Evolutionary conservation across 2,329 filamentous ascomycete species (phyloP).

Genomic region (Fusarium denticulatum): DNA sequence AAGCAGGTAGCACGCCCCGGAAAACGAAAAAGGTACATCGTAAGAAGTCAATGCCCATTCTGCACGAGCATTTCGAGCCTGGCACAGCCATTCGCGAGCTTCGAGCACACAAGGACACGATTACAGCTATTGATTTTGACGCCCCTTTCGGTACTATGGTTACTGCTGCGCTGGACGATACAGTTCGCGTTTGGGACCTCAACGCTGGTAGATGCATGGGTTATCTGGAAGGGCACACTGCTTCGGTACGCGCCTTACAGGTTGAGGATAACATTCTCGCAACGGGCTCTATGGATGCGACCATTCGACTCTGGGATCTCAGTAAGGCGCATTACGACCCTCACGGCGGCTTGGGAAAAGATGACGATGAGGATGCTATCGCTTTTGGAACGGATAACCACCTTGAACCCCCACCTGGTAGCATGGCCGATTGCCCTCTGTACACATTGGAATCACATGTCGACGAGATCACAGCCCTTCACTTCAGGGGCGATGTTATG

Average conservation of each 20-base stretch:
- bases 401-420: constrained; percentile 77
- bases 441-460: constrained; percentile 90
- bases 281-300: constrained; percentile 94
- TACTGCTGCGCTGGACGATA: constrained; percentile 90
- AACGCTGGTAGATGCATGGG: constrained; percentile 94
- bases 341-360: constrained; percentile 68
- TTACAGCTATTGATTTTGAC: constrained; percentile 95
- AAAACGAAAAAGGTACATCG: constrained; percentile 66
- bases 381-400: constrained; percentile 78
- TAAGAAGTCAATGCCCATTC: constrained; percentile 88
- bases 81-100: constrained; percentile 90
- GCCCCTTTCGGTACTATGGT: constrained; percentile 97
- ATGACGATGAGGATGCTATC: constrained; percentile 72
- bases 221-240: constrained; percentile 90
- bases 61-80: constrained; percentile 94
- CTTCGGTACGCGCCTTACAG: constrained; percentile 90
- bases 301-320: constrained; percentile 93
- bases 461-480: constrained; percentile 91
- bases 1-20: constrained; percentile 56
- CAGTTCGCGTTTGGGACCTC: constrained; percentile 94
- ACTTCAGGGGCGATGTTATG: constrained; percentile 88
- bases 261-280: constrained; percentile 96
- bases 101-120: constrained; percentile 85
- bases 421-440: constrained; percentile 89
- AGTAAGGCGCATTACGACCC: constrained; percentile 88